These are phyloP conservation scores for Cynara cardunculus DNA, from an alignment of 129 eudicot genomes.

Conservation along the genomic window DNA sequence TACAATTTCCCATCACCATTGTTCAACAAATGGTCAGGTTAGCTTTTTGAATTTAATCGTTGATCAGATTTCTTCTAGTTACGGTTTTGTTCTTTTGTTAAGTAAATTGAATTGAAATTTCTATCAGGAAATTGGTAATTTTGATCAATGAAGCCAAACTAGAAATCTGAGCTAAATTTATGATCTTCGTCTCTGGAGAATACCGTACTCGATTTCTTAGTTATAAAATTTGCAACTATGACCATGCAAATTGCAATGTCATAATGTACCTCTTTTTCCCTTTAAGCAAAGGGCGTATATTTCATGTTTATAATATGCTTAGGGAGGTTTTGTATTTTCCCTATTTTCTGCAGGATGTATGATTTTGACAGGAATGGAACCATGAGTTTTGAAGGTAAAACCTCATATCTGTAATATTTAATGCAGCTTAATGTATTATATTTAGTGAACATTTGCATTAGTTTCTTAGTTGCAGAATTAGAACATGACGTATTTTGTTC, in stretches of 20 bases:
- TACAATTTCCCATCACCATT: conserved; percentile 64
- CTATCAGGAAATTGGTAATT: background rate
- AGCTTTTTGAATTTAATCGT: background rate
- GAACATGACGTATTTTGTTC: conserved; percentile 1
- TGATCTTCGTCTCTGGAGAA: background rate
- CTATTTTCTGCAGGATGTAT: conserved; percentile 58
- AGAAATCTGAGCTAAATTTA: background rate
- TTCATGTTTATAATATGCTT: conserved; percentile 4
- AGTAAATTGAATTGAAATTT: background rate
- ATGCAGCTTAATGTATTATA: conserved; percentile 1
- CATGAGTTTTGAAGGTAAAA: conserved; percentile 83
- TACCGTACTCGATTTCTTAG: background rate
- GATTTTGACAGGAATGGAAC: conserved; percentile 92
- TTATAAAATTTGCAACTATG: background rate
- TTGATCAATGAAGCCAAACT: conserved; percentile 7
- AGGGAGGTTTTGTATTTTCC: background rate
- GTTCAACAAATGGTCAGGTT: conserved; percentile 98
- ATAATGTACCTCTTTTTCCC: background rate
- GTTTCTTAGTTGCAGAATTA: background rate
- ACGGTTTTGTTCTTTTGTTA: background rate
- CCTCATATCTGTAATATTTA: background rate
- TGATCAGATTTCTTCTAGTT: background rate
- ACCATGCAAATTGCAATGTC: background rate
- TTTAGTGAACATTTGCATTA: background rate
- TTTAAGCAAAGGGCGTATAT: background rate